Evolutionary conservation across 2,329 filamentous ascomycete species (phyloP).

Genomic region (Lachnum nothofagi): DNA sequence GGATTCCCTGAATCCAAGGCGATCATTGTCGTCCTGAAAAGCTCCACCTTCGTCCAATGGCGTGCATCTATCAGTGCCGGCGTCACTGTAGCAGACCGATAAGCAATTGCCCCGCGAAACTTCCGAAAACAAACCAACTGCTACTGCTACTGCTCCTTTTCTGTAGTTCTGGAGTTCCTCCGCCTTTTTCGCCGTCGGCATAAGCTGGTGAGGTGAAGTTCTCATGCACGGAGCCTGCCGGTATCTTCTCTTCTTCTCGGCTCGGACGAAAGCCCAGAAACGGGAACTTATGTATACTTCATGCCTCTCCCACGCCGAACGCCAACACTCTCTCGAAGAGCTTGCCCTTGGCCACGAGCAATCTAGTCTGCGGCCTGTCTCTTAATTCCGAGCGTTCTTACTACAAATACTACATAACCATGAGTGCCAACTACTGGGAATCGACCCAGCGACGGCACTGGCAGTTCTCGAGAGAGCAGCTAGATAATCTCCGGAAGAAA

Average conservation of each 20-base stretch:
- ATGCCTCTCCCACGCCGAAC: too few species aligned
- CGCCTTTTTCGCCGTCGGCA: too few species aligned
- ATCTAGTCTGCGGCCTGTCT: not conserved
- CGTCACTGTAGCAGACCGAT: not conserved
- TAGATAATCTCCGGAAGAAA: slow-evolving; percentile 68
- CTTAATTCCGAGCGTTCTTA: not conserved
- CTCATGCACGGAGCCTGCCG: too few species aligned
- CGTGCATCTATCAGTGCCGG: not conserved
- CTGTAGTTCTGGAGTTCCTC: too few species aligned
- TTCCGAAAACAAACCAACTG: too few species aligned
- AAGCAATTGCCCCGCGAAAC: not conserved
- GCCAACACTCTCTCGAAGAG: too few species aligned
- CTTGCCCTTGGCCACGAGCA: not conserved
- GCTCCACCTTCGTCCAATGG: not conserved
- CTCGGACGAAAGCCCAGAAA: too few species aligned
- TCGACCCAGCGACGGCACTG: slow-evolving; percentile 87
- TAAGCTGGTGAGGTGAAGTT: too few species aligned
- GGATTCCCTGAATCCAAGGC: not conserved
- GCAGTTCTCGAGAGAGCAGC: slow-evolving; percentile 80
- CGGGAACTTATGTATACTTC: too few species aligned
- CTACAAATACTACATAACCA: not conserved
- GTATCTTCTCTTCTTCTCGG: too few species aligned
- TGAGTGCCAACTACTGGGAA: slow-evolving; percentile 79
- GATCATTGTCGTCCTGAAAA: not conserved
- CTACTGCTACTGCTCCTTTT: not conserved